Conservation (phyloP, 768 basidiomycete species). For the Lactarius deliciosus region DNA sequence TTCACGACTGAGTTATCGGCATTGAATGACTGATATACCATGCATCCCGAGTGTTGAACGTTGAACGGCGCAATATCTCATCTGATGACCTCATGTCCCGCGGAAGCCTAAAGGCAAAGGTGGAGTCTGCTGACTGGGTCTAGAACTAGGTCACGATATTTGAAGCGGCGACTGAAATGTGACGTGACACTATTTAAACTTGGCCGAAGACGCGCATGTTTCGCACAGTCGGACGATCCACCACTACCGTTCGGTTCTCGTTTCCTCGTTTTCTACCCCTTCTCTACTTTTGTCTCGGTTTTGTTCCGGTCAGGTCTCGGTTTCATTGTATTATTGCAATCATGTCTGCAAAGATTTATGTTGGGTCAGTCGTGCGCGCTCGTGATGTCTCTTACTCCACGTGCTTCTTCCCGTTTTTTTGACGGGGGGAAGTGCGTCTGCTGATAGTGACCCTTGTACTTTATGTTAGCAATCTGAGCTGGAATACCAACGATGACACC, state of each 20-base stretch:
- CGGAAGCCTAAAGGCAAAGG: conserved; percentile 21
- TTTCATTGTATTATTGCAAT: conserved; percentile 35
- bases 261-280: conserved; percentile 24
- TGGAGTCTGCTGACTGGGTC: conserved; percentile 14
- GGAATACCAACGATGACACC: conserved; percentile 93
- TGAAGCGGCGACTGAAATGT: conserved; percentile 51
- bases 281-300: conserved; percentile 29
- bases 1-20: conserved; percentile 19
- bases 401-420: conserved; percentile 42
- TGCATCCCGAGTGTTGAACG: not conserved
- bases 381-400: conserved; percentile 43
- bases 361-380: conserved; percentile 84
- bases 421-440: conserved; percentile 35
- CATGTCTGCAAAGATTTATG: conserved; percentile 87
- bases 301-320: conserved; percentile 29
- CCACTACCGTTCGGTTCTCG: conserved; percentile 28
- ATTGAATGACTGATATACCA: conserved; percentile 11
- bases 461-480: conserved; percentile 82
- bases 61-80: not conserved
- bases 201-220: not conserved
- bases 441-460: conserved; percentile 55
- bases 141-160: conserved; percentile 34
- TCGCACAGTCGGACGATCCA: conserved; percentile 23
- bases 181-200: conserved; percentile 44
- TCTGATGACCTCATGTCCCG: not conserved